phyloP scores from a whole-genome alignment of 2,329 filamentous ascomycete genomes.

The Alternaria sp. region DNA sequence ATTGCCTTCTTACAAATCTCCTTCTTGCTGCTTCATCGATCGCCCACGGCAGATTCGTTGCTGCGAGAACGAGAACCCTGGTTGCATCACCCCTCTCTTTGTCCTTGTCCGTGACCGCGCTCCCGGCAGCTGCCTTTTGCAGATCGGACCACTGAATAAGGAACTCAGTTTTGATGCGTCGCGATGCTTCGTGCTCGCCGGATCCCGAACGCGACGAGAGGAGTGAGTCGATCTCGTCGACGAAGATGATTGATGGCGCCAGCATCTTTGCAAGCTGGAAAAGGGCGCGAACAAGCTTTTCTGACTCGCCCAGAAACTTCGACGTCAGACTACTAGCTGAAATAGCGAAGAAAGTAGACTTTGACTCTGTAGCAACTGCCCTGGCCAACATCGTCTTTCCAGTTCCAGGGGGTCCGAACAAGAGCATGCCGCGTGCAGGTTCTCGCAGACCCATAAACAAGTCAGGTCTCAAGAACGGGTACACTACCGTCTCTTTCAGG shows the following conservation, averaged over 20 bases:
- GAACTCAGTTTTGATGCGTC: conserved; percentile 96
- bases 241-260: conserved; percentile 95
- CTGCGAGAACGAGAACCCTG: conserved; percentile 88
- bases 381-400: conserved; percentile 98
- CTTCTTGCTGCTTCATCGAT: conserved; percentile 94
- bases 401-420: conserved; percentile 97
- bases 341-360: conserved; percentile 95
- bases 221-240: conserved; percentile 96
- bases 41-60: conserved; percentile 95
- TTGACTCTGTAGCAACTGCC: conserved; percentile 92
- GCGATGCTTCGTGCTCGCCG: conserved; percentile 89
- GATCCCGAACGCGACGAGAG: conserved; percentile 78
- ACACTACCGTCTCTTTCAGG: conserved; percentile 93
- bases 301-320: conserved; percentile 94
- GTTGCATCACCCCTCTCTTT: conserved; percentile 80
- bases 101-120: conserved; percentile 71
- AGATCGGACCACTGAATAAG: conserved; percentile 97
- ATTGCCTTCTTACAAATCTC: conserved; percentile 90
- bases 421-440: conserved; percentile 89
- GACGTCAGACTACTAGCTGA: conserved; percentile 92
- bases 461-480: conserved; percentile 93
- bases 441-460: conserved; percentile 95
- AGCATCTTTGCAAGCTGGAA: conserved; percentile 88
- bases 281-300: conserved; percentile 92
- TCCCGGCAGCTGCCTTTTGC: conserved; percentile 86